A percentile compares a stretch with the other conserved stretches of the same genome.
Evolutionary conservation across 768 basidiomycete species (phyloP).

Genomic region (Cyathus striatus): DNA sequence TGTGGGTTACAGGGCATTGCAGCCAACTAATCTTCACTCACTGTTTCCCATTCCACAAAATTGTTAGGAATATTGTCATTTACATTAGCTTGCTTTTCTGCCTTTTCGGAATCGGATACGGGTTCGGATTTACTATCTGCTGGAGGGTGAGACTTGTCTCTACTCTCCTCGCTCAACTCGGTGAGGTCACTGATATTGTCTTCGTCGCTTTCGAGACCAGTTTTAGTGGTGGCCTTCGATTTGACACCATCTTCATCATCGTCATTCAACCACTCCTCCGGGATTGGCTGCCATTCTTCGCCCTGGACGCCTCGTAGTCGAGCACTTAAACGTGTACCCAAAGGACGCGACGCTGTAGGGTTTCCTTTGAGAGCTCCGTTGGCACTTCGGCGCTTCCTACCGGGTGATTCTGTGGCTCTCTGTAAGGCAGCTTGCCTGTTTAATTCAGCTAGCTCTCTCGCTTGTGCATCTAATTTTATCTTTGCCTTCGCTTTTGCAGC

Average conservation of each 20-base stretch:
- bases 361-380: background rate
- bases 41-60: constrained; percentile 91
- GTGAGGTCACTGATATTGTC: constrained; percentile 72
- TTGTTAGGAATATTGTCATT: too few relatives aligned
- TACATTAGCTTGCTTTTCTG: too few relatives aligned
- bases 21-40: too few relatives aligned
- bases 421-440: constrained; percentile 42
- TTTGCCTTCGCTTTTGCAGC: constrained; percentile 73
- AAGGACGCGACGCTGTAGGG: constrained; percentile 15
- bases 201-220: constrained; percentile 58
- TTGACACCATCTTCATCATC: background rate
- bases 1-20: too few relatives aligned
- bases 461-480: constrained; percentile 60
- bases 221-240: constrained; percentile 24
- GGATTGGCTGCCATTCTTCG: constrained; percentile 79
- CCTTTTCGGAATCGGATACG: too few relatives aligned
- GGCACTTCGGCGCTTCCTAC: background rate
- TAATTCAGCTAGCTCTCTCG: constrained; percentile 60
- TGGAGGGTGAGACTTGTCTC: too few relatives aligned
- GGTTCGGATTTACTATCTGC: too few relatives aligned
- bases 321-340: constrained; percentile 64
- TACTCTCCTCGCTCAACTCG: constrained; percentile 54
- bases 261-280: constrained; percentile 64
- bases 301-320: constrained; percentile 52
- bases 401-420: constrained; percentile 3